Percentiles rank a stretch among this genome's conserved stretches.
These are phyloP conservation scores for Cladosporium sp. DNA, from an alignment of 2,329 filamentous ascomycete species.

Conservation along the genomic window DNA sequence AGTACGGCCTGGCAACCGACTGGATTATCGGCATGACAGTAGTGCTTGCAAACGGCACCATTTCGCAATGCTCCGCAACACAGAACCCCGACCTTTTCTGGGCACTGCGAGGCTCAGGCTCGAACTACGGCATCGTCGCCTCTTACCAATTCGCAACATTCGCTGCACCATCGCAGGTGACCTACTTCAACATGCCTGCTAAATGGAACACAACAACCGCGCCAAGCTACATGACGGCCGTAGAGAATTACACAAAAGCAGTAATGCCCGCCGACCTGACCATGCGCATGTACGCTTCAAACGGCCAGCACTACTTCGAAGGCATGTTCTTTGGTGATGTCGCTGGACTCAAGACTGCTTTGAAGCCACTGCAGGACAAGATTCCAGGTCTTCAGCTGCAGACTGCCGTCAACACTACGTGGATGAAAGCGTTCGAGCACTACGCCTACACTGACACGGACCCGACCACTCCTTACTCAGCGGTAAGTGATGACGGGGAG, in stretches of 20 bases:
- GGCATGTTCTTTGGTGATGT: constrained; percentile 13
- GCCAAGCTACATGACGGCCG: constrained; percentile 1
- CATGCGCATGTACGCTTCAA: constrained; percentile 13
- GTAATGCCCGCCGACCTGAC: constrained; percentile 15
- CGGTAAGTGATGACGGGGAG: background rate
- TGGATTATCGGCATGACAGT: constrained; percentile 14
- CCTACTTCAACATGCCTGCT: constrained; percentile 15
- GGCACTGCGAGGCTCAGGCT: constrained; percentile 20
- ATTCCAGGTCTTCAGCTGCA: constrained; percentile 1
- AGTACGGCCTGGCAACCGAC: constrained; percentile 15
- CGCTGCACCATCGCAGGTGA: constrained; percentile 13
- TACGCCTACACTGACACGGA: constrained; percentile 7
- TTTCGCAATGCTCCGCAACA: constrained; percentile 6
- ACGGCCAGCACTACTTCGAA: constrained; percentile 8
- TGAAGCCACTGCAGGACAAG: constrained; percentile 11
- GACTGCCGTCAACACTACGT: constrained; percentile 4
- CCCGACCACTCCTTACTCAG: constrained; percentile 9
- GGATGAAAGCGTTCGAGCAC: constrained; percentile 5
- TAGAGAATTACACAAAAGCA: constrained; percentile 12
- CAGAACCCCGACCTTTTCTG: constrained; percentile 20
- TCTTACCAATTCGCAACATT: constrained; percentile 21
- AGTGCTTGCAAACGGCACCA: constrained; percentile 14
- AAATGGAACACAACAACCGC: constrained; percentile 13
- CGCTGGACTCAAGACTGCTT: constrained; percentile 9
- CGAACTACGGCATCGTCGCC: constrained; percentile 21